Percentiles rank a stretch among this genome's conserved stretches.
These are phyloP conservation scores for Paecilomyces formosus DNA, from an alignment of 2,329 filamentous ascomycete species.

Conservation along the genomic window DNA sequence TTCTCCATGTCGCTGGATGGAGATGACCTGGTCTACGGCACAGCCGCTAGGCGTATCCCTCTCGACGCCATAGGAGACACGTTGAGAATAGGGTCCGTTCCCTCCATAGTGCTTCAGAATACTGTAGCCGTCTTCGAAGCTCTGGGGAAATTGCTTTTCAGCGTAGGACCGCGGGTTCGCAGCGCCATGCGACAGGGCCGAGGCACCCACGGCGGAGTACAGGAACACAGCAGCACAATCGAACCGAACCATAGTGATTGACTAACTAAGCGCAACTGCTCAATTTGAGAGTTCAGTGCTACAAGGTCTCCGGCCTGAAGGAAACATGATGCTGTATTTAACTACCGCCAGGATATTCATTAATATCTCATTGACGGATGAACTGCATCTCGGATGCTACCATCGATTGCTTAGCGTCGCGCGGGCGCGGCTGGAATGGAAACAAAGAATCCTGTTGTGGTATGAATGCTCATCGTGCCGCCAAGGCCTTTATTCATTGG, in stretches of 20 bases:
- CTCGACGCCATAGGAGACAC: conserved; percentile 11
- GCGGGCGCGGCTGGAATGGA: background rate
- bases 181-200: background rate
- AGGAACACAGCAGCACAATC: background rate
- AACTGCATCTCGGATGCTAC: background rate
- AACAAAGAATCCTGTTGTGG: background rate
- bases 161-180: background rate
- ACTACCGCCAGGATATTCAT: background rate
- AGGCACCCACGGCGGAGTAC: background rate
- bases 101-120: conserved; percentile 14
- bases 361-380: background rate
- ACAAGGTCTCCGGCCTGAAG: background rate
- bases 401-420: background rate
- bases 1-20: conserved; percentile 17
- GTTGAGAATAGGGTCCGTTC: conserved; percentile 12
- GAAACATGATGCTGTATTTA: background rate
- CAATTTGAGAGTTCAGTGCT: background rate
- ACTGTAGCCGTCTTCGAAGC: conserved; percentile 9
- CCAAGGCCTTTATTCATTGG: background rate
- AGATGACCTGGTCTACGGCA: conserved; percentile 15
- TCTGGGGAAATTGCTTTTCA: conserved; percentile 5
- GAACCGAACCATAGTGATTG: background rate
- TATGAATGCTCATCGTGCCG: background rate
- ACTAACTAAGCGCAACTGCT: background rate
- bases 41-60: conserved; percentile 13